Evolutionary conservation across 208 protist species (phyloP).

Genomic region (Crithidia fasciculata): DNA sequence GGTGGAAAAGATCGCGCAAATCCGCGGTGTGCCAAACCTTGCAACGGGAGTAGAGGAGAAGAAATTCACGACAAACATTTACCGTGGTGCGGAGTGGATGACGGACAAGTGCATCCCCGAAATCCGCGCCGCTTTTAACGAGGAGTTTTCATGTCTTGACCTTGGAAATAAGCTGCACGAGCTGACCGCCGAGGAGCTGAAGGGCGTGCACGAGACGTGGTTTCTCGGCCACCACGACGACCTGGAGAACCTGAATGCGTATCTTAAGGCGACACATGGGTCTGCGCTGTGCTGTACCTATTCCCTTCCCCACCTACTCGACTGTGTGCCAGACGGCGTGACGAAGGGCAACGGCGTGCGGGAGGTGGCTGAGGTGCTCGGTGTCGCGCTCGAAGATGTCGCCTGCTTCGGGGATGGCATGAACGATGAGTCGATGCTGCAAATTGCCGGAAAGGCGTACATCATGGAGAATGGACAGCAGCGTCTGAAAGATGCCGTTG

Average conservation of each 20-base stretch:
- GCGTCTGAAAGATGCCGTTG: slow-evolving; percentile 36
- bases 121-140: slow-evolving; percentile 36
- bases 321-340: slow-evolving; percentile 39
- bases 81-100: slow-evolving; percentile 53
- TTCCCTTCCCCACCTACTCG: slow-evolving; percentile 39
- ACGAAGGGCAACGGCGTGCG: slow-evolving; percentile 64
- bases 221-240: slow-evolving; percentile 28
- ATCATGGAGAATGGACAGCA: slow-evolving; percentile 64
- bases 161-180: slow-evolving; percentile 23
- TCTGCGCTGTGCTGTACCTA: slow-evolving; percentile 28
- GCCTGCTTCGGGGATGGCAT: slow-evolving; percentile 77
- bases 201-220: slow-evolving; percentile 36
- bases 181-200: slow-evolving; percentile 24
- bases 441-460: slow-evolving; percentile 46
- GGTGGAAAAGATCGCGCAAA: slow-evolving; percentile 39
- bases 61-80: slow-evolving; percentile 57
- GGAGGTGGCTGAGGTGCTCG: slow-evolving; percentile 51
- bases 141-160: slow-evolving; percentile 26
- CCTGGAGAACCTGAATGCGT: slow-evolving; percentile 12
- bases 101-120: slow-evolving; percentile 42
- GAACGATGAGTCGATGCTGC: slow-evolving; percentile 75
- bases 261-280: slow-evolving; percentile 27
- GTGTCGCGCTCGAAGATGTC: slow-evolving; percentile 37
- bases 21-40: slow-evolving; percentile 5
- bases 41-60: slow-evolving; percentile 14